A percentile compares a stretch with the other conserved stretches of the same genome.
Conservation (phyloP, 129 eudicot genomes). For the Flaveria trinervia region DNA sequence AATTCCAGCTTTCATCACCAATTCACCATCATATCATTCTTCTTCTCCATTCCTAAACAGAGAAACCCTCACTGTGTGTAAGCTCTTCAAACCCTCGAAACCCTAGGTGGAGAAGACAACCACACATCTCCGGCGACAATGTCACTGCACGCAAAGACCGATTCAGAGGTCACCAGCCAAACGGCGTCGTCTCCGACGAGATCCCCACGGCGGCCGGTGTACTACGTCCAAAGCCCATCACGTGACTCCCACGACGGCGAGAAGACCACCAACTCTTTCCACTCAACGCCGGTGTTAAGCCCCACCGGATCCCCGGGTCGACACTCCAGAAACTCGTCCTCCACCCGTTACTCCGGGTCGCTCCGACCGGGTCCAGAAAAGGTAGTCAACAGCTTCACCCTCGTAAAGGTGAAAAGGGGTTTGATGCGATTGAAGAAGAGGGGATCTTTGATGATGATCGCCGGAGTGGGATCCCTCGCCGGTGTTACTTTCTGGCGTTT, state of each 20-base stretch:
- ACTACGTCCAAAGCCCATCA: slow-evolving; percentile 95
- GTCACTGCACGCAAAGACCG: slow-evolving; percentile 90
- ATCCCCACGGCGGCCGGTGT: slow-evolving; percentile 76
- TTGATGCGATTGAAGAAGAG: slow-evolving; percentile 93
- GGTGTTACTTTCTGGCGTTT: slow-evolving; percentile 61
- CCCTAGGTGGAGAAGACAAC: too few species aligned
- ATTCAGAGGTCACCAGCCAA: slow-evolving; percentile 91
- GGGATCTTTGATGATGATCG: slow-evolving; percentile 68
- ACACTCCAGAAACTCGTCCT: slow-evolving; percentile 93
- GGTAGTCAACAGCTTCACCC: slow-evolving; percentile 24
- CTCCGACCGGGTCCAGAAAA: slow-evolving; percentile 74
- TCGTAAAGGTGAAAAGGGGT: slow-evolving; percentile 62
- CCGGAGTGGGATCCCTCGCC: slow-evolving; percentile 41
- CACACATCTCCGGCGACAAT: slow-evolving; percentile 21
- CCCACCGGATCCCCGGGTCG: slow-evolving; percentile 98
- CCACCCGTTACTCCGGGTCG: slow-evolving; percentile 94
- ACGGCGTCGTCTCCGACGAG: slow-evolving; percentile 88
- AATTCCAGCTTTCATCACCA: not conserved
- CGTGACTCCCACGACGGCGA: slow-evolving; percentile 98
- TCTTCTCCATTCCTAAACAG: not conserved
- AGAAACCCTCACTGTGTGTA: not conserved
- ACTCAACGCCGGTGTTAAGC: slow-evolving; percentile 91
- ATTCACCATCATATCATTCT: not conserved
- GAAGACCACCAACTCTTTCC: slow-evolving; percentile 89
- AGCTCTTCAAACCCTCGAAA: too few species aligned